Evolutionary conservation across 495 filamentous ascomycete species (phyloP).

Genomic region (Pyronema domesticum): DNA sequence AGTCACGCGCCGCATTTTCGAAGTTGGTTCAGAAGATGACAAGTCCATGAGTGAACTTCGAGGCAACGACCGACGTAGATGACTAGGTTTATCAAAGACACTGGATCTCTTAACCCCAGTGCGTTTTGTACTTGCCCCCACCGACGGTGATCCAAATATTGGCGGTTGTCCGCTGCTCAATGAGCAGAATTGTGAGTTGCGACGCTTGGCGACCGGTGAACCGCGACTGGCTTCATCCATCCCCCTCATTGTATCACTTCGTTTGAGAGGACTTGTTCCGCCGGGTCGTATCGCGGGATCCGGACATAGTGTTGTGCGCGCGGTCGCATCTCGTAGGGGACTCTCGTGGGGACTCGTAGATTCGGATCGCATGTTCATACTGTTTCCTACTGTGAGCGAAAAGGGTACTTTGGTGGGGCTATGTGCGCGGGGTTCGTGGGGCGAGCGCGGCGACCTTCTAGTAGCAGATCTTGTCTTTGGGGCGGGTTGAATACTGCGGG

Average conservation of each 20-base stretch:
- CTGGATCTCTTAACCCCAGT: slow-evolving; percentile 13
- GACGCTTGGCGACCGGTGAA: slow-evolving; percentile 51
- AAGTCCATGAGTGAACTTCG: slow-evolving; percentile 28
- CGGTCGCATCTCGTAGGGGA: slow-evolving; percentile 14
- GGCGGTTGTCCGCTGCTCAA: slow-evolving; percentile 31
- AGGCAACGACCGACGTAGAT: slow-evolving; percentile 18
- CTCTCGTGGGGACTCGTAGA: slow-evolving; percentile 20
- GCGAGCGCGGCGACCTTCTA: slow-evolving; percentile 10
- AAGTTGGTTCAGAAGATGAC: slow-evolving; percentile 28
- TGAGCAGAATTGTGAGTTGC: slow-evolving; percentile 24
- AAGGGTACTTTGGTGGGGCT: slow-evolving; percentile 20
- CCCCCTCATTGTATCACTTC: slow-evolving; percentile 79
- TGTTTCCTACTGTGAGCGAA: slow-evolving; percentile 17
- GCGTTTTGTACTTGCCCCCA: slow-evolving; percentile 2
- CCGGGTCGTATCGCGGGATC: neutral
- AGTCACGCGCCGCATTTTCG: slow-evolving; percentile 43
- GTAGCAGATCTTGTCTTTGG: slow-evolving; percentile 19
- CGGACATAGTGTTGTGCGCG: slow-evolving; percentile 1
- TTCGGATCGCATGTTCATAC: slow-evolving; percentile 22
- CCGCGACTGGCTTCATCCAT: slow-evolving; percentile 47
- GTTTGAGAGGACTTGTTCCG: slow-evolving; percentile 63
- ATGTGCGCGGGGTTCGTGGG: slow-evolving; percentile 9
- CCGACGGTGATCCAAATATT: slow-evolving; percentile 12
- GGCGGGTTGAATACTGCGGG: slow-evolving; percentile 10
- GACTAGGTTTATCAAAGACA: slow-evolving; percentile 16